These are phyloP conservation scores for Boletus semigastroideus DNA, from an alignment of 1,284 basidiomycete species.

Conservation along the genomic window DNA sequence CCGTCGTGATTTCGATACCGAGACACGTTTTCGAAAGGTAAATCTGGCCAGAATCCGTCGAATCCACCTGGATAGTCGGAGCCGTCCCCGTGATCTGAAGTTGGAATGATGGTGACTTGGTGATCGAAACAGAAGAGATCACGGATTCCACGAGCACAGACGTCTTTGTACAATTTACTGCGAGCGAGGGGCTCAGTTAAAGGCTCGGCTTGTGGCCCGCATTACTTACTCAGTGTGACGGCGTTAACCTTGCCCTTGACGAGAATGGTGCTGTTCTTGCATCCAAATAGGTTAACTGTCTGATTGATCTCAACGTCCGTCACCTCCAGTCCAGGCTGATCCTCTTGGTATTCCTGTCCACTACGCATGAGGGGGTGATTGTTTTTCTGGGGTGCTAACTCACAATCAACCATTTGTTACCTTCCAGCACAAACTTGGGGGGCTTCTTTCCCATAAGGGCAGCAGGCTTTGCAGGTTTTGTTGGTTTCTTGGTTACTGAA, in stretches of 20 bases:
- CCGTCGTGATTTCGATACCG: conserved; percentile 85
- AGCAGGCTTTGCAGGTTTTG: conserved; percentile 80
- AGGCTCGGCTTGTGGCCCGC: background rate
- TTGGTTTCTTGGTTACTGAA: conserved; percentile 58
- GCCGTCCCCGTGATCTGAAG: conserved; percentile 89
- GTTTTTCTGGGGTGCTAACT: conserved; percentile 33
- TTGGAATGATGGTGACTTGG: conserved; percentile 89
- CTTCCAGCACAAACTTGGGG: conserved; percentile 86
- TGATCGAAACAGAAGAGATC: conserved; percentile 87
- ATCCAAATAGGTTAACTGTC: conserved; percentile 87
- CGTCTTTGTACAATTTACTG: conserved; percentile 90
- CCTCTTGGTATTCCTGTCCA: conserved; percentile 89
- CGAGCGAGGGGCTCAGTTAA: conserved; percentile 3
- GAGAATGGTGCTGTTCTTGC: conserved; percentile 87
- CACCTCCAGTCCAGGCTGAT: conserved; percentile 73
- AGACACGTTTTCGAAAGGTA: conserved; percentile 88
- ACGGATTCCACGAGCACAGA: conserved; percentile 89
- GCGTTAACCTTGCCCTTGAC: conserved; percentile 97
- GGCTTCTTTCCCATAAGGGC: conserved; percentile 88
- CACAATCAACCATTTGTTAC: conserved; percentile 93
- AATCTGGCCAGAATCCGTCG: conserved; percentile 93
- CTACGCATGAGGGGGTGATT: conserved; percentile 3
- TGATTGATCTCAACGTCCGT: conserved; percentile 83
- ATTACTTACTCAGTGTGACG: conserved; percentile 75
- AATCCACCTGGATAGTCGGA: conserved; percentile 93